A percentile compares a stretch with the other conserved stretches of the same genome.
Conservation (phyloP, 2,329 filamentous ascomycete genomes). For the Gaeumannomyces sp. region DNA sequence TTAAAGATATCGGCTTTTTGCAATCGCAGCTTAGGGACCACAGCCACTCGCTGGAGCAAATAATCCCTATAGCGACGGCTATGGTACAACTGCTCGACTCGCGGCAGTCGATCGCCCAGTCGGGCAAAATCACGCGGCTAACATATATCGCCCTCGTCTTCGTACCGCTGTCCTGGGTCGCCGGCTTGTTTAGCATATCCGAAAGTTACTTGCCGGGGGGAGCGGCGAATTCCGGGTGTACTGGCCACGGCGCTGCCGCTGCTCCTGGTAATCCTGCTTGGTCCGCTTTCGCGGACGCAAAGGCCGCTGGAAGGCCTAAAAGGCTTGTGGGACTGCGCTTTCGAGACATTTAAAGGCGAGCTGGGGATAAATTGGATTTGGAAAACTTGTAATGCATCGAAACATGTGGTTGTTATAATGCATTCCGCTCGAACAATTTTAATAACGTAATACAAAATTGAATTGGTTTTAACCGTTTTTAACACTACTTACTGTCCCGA, state of each 20-base stretch:
- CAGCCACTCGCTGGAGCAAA: constrained; percentile 14
- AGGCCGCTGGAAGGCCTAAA: too few species aligned
- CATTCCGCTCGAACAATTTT: too few species aligned
- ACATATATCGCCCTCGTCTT: constrained; percentile 16
- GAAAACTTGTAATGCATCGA: too few species aligned
- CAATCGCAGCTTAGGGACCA: constrained; percentile 13
- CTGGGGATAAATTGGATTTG: too few species aligned
- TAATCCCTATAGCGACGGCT: constrained; percentile 14
- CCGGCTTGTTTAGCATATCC: constrained; percentile 15
- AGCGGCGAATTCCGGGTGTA: constrained; percentile 14
- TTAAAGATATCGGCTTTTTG: constrained; percentile 14
- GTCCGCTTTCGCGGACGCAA: too few species aligned
- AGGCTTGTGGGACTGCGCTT: too few species aligned
- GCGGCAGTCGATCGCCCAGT: constrained; percentile 12
- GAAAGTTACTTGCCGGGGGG: constrained; percentile 12
- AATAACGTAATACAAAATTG: too few species aligned
- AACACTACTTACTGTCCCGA: too few species aligned
- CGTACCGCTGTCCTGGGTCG: constrained; percentile 14
- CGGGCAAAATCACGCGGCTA: constrained; percentile 11
- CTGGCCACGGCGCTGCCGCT: constrained; percentile 5
- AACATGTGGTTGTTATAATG: too few species aligned
- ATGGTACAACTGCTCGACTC: constrained; percentile 19
- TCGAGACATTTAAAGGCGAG: too few species aligned
- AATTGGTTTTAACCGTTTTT: too few species aligned
- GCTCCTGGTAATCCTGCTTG: too few species aligned